These are phyloP conservation scores for Coemansia sp. DNA, from an alignment of 192 early-diverging fungal genomes.

Conservation along the genomic window DNA sequence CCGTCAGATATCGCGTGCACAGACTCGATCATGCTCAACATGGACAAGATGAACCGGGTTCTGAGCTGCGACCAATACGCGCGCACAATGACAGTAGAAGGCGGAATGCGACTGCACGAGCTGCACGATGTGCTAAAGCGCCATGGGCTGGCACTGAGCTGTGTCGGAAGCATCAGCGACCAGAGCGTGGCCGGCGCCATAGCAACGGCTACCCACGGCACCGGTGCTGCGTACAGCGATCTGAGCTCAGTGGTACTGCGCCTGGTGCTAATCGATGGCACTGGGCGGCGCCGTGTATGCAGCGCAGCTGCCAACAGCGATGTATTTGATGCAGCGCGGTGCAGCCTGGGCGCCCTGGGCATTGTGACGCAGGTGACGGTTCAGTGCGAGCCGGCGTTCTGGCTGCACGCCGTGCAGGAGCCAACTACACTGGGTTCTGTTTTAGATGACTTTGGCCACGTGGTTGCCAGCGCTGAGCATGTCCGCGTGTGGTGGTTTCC, in stretches of 20 bases:
- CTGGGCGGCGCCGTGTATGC: slow-evolving; percentile 56
- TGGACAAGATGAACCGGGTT: slow-evolving; percentile 62
- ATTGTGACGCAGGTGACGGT: slow-evolving; percentile 67
- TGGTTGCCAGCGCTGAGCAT: slow-evolving; percentile 68
- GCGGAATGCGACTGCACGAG: slow-evolving; percentile 63
- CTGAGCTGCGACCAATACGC: slow-evolving; percentile 52
- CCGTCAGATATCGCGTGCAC: slow-evolving; percentile 74
- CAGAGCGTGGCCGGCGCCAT: slow-evolving; percentile 72
- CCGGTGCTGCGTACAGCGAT: slow-evolving; percentile 62
- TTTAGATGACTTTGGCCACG: slow-evolving; percentile 50
- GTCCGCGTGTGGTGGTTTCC: slow-evolving; percentile 80
- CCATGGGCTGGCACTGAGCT: slow-evolving; percentile 63
- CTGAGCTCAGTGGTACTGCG: slow-evolving; percentile 58
- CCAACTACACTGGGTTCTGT: slow-evolving; percentile 60
- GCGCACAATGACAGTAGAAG: slow-evolving; percentile 61
- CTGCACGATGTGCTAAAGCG: slow-evolving; percentile 59
- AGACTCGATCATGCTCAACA: slow-evolving; percentile 65
- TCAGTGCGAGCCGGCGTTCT: slow-evolving; percentile 64
- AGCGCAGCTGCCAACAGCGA: slow-evolving; percentile 47
- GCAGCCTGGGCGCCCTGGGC: slow-evolving; percentile 67
- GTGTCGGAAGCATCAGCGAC: slow-evolving; percentile 72
- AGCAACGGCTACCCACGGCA: slow-evolving; percentile 72
- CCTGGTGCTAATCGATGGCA: slow-evolving; percentile 64
- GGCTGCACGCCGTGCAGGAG: slow-evolving; percentile 65
- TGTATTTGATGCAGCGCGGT: slow-evolving; percentile 67